Evolutionary conservation across 495 filamentous ascomycete species (phyloP), one percentile per base, ranked within the genome.

Genomic region (Amphirosellinia nigrospora): DNA sequence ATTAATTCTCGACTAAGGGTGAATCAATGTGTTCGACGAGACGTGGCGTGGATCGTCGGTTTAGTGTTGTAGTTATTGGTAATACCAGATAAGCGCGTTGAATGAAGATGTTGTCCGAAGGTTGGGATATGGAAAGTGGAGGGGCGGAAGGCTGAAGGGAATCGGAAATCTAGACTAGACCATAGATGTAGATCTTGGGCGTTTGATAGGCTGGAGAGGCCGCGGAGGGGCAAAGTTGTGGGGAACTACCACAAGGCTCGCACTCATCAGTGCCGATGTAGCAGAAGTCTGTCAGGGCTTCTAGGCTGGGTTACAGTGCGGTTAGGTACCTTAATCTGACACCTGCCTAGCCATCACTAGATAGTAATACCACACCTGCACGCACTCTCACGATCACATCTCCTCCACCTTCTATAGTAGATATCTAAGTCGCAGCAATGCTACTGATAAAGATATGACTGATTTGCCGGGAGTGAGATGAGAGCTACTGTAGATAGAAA

Each of bases 61-160:
- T 4, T 36, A 50, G 30, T 48, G 61, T 50, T 21, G 45, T 4
- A 50, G 11, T 9, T 64, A 50, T 50, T 23, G 36, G 38, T 41
- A 30, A 23, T 28, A 36, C 43, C 7, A 64, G 45, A 64, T 23
- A 48, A 50, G 61, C 43, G 30, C 30, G 30, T 64, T 30, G 30
- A 6, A 46, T 5, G 46, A 65, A 1, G n/a, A 41, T 30, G 45
- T 23, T 65, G 32, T 39, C 34, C 63, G 30, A 41, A 41, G 46
- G 30, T 26, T 28, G 46, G 39, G 41, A 19, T 39, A 19, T 52
- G 46, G 34, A 26, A 50, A 48, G 61, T 34, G 43, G 45, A 50
- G 61, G 61, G 63, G 32, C 32, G 41, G 46, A 65, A 65, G 63
- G 63, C 63, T 65, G 63, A 65, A 38, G 28, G 62, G 19, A 30